Evolutionary conservation across 2,329 filamentous ascomycete genomes (phyloP).

Genomic region (Aspergillus sp.): DNA sequence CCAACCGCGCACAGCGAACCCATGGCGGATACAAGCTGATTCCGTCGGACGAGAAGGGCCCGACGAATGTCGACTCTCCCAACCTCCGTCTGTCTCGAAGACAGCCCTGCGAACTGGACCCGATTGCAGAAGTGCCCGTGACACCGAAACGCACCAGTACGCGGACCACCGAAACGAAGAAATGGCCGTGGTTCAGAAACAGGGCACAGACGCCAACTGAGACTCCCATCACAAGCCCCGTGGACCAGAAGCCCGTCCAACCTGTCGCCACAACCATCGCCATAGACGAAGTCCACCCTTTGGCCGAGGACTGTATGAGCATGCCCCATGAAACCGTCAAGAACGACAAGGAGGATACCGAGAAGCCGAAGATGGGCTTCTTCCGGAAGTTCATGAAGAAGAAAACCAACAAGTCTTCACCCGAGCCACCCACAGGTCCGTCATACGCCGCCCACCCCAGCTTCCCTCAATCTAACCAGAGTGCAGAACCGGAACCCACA

Average conservation of each 20-base stretch:
- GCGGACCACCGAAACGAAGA: conserved; percentile 33
- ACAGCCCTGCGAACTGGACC: conserved; percentile 34
- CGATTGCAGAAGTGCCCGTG: conserved; percentile 41
- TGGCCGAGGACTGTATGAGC: conserved; percentile 8
- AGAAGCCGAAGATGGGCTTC: conserved; percentile 44
- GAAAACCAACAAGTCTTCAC: conserved; percentile 35
- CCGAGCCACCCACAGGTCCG: conserved; percentile 21
- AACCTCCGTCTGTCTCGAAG: conserved; percentile 25
- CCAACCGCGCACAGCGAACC: background rate
- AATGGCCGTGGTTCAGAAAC: conserved; percentile 48
- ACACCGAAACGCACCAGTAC: conserved; percentile 27
- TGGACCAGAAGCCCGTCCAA: conserved; percentile 22
- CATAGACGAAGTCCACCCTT: conserved; percentile 23
- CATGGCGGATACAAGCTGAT: conserved; percentile 7
- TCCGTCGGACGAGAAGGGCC: conserved; percentile 15
- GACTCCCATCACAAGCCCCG: conserved; percentile 15
- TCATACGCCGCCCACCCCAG: background rate
- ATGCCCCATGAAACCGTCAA: conserved; percentile 7
- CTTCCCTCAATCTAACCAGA: too few species aligned
- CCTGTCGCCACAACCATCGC: conserved; percentile 25
- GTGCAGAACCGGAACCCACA: conserved; percentile 5
- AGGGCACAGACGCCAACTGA: conserved; percentile 27
- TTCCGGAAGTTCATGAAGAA: conserved; percentile 54
- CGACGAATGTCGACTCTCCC: conserved; percentile 12
- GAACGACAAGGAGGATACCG: conserved; percentile 13